Evolutionary conservation across 208 protist species (phyloP).

Genomic region (Acanthamoeba comandoni): DNA sequence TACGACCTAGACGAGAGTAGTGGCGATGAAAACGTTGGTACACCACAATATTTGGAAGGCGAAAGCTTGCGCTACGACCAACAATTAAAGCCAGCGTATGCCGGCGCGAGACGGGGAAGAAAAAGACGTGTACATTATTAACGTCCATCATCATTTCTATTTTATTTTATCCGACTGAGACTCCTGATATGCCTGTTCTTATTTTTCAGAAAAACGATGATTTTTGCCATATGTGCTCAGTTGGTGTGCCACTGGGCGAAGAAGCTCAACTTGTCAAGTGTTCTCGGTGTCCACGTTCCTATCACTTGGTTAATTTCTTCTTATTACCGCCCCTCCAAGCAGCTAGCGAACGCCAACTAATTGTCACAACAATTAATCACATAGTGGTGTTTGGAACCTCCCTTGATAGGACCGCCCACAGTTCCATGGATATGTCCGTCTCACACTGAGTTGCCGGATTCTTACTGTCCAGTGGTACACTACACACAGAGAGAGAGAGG

Average conservation of each 20-base stretch:
- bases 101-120: not conserved
- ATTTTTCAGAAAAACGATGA: not conserved
- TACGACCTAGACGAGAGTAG: not conserved
- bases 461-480: not conserved
- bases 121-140: conserved; percentile 6
- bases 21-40: not conserved
- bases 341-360: too few species aligned
- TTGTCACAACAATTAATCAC: too few species aligned
- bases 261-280: not conserved
- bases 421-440: conserved; percentile 2
- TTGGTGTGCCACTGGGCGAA: not conserved
- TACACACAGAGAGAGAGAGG: too few species aligned
- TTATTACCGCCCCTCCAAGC: too few species aligned
- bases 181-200: not conserved
- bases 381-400: conserved; percentile 10
- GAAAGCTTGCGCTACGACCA: too few species aligned
- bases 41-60: too few species aligned
- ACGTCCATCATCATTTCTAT: not conserved
- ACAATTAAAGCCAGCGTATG: too few species aligned
- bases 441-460: not conserved
- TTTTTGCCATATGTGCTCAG: not conserved
- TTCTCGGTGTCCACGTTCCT: not conserved
- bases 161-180: not conserved
- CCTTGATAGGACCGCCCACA: not conserved
- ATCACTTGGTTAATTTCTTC: too few species aligned